Evolutionary conservation across 345 rosid species (phyloP).

Genomic region (Salix arbutifolia): DNA sequence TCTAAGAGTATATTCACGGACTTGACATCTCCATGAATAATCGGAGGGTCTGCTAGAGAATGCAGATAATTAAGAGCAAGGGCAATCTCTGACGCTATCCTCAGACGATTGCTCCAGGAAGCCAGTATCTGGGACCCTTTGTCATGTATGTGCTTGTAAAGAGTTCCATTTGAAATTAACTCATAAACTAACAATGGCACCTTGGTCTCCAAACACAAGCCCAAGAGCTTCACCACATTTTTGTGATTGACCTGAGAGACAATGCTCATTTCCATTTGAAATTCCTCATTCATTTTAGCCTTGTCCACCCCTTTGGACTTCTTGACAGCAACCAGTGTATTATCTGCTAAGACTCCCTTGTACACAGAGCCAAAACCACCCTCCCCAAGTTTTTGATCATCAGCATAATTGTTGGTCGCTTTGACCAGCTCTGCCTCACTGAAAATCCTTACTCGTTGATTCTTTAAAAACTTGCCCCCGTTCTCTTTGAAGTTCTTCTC

Average conservation of each 20-base stretch:
- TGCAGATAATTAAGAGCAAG: slow-evolving; percentile 31
- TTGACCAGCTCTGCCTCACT: too few relatives aligned
- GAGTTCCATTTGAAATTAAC: slow-evolving; percentile 26
- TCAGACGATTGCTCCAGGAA: slow-evolving; percentile 21
- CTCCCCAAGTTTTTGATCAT: too few relatives aligned
- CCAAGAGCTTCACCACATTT: slow-evolving; percentile 33
- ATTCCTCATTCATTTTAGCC: slow-evolving; percentile 17
- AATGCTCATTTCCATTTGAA: slow-evolving; percentile 20
- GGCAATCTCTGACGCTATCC: slow-evolving; percentile 23
- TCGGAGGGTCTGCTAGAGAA: slow-evolving; percentile 32
- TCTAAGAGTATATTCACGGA: slow-evolving; percentile 34
- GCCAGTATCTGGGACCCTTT: slow-evolving; percentile 4
- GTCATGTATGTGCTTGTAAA: slow-evolving; percentile 18
- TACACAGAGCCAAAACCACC: too few relatives aligned
- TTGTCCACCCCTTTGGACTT: slow-evolving; percentile 17
- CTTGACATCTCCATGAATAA: slow-evolving; percentile 37
- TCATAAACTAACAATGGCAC: slow-evolving; percentile 31
- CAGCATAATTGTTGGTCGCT: too few relatives aligned
- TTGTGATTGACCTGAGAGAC: slow-evolving; percentile 30
- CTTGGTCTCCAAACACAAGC: slow-evolving; percentile 31
- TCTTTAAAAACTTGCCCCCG: slow-evolving; percentile 23
- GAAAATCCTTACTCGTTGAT: slow-evolving; percentile 27
- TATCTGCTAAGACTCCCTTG: too few relatives aligned
- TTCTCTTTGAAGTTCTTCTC: slow-evolving; percentile 23
- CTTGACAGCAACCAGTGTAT: slow-evolving; percentile 20